Evolutionary conservation across 2,329 filamentous ascomycete species (phyloP).

Genomic region (Claviceps spartinae): DNA sequence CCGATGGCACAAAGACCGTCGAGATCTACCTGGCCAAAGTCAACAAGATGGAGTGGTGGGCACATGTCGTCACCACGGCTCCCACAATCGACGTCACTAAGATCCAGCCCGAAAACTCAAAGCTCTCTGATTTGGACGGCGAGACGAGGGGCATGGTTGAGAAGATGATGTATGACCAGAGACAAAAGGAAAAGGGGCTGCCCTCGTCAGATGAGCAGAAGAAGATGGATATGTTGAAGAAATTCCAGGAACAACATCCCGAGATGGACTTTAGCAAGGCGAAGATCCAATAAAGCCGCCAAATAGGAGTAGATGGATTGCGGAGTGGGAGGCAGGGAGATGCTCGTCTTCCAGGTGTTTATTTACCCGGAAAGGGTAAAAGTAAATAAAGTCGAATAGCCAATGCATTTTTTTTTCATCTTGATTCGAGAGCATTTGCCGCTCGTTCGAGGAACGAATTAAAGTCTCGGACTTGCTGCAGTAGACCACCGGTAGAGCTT

Average conservation of each 20-base stretch:
- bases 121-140: conserved; percentile 82
- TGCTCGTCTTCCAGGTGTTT: background rate
- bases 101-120: conserved; percentile 86
- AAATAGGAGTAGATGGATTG: conserved; percentile 1
- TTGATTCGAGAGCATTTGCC: conserved; percentile 39
- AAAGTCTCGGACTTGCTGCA: conserved; percentile 46
- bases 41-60: conserved; percentile 98
- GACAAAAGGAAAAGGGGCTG: conserved; percentile 84
- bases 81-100: conserved; percentile 92
- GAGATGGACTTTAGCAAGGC: conserved; percentile 63
- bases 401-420: conserved; percentile 13
- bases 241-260: conserved; percentile 72
- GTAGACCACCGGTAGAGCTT: conserved; percentile 35
- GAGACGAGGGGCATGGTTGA: conserved; percentile 95
- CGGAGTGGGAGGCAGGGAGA: background rate
- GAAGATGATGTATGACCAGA: conserved; percentile 99
- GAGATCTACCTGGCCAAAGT: conserved; percentile 85
- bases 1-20: conserved; percentile 54
- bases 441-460: conserved; percentile 51
- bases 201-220: conserved; percentile 90
- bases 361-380: no score
- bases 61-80: conserved; percentile 73
- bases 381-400: background rate
- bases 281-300: conserved; percentile 39
- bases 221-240: conserved; percentile 83